A percentile compares a stretch with the other conserved stretches of the same genome.
phyloP scores from a whole-genome alignment of 257 asterid genomes.

The Solanum tarapatanum region DNA sequence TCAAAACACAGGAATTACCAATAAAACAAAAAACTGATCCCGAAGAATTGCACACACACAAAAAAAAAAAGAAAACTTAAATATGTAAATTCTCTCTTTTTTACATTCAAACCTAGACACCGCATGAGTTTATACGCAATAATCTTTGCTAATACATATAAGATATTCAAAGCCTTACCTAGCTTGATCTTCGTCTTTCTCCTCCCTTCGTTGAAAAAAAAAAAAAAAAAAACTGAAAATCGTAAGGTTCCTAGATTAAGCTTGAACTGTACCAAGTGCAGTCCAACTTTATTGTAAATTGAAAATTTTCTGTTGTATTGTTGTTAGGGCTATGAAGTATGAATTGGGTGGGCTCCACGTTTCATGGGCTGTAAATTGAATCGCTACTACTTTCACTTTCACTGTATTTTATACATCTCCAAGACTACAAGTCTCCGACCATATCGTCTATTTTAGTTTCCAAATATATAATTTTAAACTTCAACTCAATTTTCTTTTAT shows the following conservation, averaged over 20 bases:
- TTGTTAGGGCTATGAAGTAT: neutral
- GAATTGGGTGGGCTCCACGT: neutral
- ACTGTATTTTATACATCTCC: neutral
- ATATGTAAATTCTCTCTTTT: neutral
- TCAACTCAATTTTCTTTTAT: no score
- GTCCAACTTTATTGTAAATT: neutral
- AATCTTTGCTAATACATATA: neutral
- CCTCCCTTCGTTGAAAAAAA: neutral
- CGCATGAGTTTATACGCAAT: neutral
- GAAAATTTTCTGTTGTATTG: neutral
- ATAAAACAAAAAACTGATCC: neutral
- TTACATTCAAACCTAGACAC: neutral
- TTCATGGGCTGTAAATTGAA: neutral
- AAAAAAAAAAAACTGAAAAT: no score
- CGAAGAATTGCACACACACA: neutral
- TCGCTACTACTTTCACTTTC: neutral
- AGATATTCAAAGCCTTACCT: neutral
- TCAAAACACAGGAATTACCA: neutral
- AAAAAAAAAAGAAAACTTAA: neutral
- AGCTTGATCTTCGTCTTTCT: neutral
- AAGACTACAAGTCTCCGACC: neutral
- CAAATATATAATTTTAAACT: no score
- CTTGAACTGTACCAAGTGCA: neutral
- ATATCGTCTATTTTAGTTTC: neutral
- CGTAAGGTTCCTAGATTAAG: no score